Conservation (phyloP, 1,284 basidiomycete species). For the Xanthoconium separans region DNA sequence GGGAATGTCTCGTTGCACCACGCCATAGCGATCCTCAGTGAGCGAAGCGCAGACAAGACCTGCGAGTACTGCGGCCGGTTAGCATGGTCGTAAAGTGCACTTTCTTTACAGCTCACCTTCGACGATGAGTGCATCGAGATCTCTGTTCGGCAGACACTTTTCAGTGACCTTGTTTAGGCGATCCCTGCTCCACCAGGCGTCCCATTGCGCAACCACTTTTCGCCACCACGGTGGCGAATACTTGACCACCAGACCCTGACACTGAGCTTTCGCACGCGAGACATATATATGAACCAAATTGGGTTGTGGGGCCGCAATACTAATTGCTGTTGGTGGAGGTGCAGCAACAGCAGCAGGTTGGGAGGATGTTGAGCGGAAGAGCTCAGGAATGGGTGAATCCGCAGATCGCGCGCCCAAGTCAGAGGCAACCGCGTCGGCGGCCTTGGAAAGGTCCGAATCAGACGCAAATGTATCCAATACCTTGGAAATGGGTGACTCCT, state of each 20-base stretch:
- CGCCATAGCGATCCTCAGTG: slow-evolving; percentile 76
- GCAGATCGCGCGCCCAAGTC: slow-evolving; percentile 20
- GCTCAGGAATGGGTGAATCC: slow-evolving; percentile 53
- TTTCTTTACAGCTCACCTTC: slow-evolving; percentile 44
- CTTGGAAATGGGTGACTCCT: slow-evolving; percentile 45
- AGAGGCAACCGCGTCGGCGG: slow-evolving; percentile 44
- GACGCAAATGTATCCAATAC: slow-evolving; percentile 57
- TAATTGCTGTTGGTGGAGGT: slow-evolving; percentile 20
- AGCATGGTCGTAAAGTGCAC: background rate
- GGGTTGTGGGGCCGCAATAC: background rate
- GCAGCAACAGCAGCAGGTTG: slow-evolving; percentile 30
- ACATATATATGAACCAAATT: slow-evolving; percentile 21
- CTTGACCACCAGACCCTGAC: slow-evolving; percentile 7
- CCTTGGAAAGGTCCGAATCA: slow-evolving; percentile 53
- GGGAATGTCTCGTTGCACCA: slow-evolving; percentile 81
- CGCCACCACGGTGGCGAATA: slow-evolving; percentile 35
- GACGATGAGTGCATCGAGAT: slow-evolving; percentile 57
- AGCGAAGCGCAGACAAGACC: slow-evolving; percentile 72
- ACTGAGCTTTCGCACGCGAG: slow-evolving; percentile 6
- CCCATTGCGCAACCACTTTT: slow-evolving; percentile 23
- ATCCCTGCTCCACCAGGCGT: slow-evolving; percentile 59
- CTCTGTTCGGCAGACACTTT: slow-evolving; percentile 53
- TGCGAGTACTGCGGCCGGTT: slow-evolving; percentile 53
- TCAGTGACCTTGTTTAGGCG: slow-evolving; percentile 52
- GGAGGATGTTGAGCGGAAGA: slow-evolving; percentile 52